phyloP scores from a whole-genome alignment of 1,284 basidiomycete species.

The Cryptococcus depauperatus region DNA sequence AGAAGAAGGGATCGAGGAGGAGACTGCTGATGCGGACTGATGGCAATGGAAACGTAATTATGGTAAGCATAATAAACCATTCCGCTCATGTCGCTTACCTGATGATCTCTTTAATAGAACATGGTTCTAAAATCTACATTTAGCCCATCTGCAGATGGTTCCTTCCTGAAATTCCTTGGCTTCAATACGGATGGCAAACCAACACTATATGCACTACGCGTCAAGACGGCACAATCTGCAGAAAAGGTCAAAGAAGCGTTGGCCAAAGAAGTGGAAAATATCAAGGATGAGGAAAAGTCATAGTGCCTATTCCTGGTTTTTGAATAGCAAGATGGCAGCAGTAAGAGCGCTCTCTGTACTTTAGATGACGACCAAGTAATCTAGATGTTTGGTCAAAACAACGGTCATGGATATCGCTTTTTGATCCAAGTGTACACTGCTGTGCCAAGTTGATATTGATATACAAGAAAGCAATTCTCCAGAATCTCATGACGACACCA shows the following conservation, averaged over 20 bases:
- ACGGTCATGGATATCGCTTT: too few relatives aligned
- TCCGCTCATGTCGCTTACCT: background rate
- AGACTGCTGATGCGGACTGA: constrained; percentile 40
- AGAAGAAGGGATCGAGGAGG: constrained; percentile 22
- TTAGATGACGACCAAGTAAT: too few relatives aligned
- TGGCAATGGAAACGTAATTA: constrained; percentile 32
- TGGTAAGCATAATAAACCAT: constrained; percentile 27
- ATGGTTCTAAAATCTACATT: constrained; percentile 26
- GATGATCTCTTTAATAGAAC: constrained; percentile 25
- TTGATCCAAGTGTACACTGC: too few relatives aligned
- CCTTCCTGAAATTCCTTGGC: constrained; percentile 30
- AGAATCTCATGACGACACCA: too few relatives aligned
- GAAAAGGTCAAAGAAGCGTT: constrained; percentile 54
- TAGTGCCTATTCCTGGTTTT: too few relatives aligned
- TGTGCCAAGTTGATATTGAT: too few relatives aligned
- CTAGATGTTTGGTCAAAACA: too few relatives aligned
- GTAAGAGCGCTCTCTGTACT: too few relatives aligned
- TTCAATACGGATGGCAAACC: constrained; percentile 46
- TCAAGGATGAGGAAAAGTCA: constrained; percentile 12
- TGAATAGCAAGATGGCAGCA: too few relatives aligned
- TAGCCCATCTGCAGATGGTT: constrained; percentile 22
- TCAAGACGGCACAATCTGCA: constrained; percentile 58
- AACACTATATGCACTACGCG: constrained; percentile 56
- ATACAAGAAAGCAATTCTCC: too few relatives aligned
- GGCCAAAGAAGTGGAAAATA: constrained; percentile 54